Evolutionary conservation across 305 asterid species (phyloP), one percentile per base, ranked within the genome.

Genomic region (Fraxinus greggii): DNA sequence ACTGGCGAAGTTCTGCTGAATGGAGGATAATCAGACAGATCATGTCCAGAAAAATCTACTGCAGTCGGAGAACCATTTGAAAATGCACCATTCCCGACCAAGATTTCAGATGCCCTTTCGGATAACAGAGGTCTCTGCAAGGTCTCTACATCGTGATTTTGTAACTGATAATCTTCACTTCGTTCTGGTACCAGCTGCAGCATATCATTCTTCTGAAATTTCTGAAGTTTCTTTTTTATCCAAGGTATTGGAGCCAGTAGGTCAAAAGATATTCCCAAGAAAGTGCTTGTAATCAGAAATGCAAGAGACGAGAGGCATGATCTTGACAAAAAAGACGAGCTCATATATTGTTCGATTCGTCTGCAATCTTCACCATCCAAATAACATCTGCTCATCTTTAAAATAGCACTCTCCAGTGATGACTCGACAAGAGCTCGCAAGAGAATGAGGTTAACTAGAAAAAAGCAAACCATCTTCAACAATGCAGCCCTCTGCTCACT

Each of bases 341-440:
- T 93, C 88, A 92, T 82, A 78, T 93, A 97, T 51, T 95, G 92
- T 76, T 94, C 98, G 2, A 97, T 95, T 85, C 93, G 88, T 86
- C 92, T 93, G 93, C 99, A 97, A 88, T 97, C 98, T 89, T 97
- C 98, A 2, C 99, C 98, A 35, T 95, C 98, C 92, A 97, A 85
- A 86, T 97, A 97, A 88, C 98, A 93, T 63, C 95, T 89, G 86
- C 98, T 97, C 99, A 97, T 97, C 82, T 89, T 93, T 65, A 97
- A 42, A 51, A 97, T 85, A 28, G 94, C 95, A 65, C 92, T 91
- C 84, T 97, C 99, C 36, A 97, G 81, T 28, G 99, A 92, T 3
- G 98, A 92, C 81, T 97, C 99, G n/a, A 95, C 98, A 51, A 97
- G 86, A 77, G 94, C 99, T 89, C 97, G 88, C 76, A 97, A 86